A percentile compares a stretch with the other conserved stretches of the same genome.
phyloP scores from a whole-genome alignment of 2,329 filamentous ascomycete species.

The Fusarium pseudoanthophilum region DNA sequence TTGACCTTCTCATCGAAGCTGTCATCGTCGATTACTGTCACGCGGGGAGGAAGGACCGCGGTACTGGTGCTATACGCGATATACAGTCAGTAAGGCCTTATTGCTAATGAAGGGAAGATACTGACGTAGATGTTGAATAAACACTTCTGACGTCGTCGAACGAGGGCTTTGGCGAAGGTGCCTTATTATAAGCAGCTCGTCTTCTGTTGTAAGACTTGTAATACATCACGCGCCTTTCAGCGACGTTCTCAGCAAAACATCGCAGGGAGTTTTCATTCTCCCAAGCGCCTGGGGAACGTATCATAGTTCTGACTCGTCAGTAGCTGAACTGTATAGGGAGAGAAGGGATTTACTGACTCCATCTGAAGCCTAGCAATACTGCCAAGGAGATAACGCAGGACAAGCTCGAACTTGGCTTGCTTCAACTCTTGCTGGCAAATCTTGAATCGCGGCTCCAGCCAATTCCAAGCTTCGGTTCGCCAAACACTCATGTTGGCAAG shows the following conservation, averaged over 20 bases:
- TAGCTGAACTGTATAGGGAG: accelerated
- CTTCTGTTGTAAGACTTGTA: neutral
- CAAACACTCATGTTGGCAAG: neutral
- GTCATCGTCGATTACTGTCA: too few species aligned
- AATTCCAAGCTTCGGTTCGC: neutral
- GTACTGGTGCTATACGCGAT: neutral
- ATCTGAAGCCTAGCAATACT: slow-evolving; percentile 2
- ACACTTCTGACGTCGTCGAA: neutral
- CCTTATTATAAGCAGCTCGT: neutral
- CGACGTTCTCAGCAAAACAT: neutral
- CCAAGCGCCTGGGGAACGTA: neutral
- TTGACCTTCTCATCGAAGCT: neutral
- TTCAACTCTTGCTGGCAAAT: slow-evolving; percentile 2
- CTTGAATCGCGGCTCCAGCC: slow-evolving; percentile 2
- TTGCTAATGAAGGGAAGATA: accelerated
- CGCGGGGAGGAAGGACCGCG: neutral
- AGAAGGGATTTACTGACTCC: neutral
- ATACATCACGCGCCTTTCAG: neutral
- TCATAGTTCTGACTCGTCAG: neutral
- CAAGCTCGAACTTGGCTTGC: slow-evolving; percentile 2
- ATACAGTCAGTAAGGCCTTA: neutral
- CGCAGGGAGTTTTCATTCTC: neutral
- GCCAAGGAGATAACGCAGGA: slow-evolving; percentile 2
- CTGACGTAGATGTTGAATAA: neutral
- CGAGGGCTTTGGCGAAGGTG: neutral